Conservation (phyloP, 306 rosid species). For the barrel medic (Medicago truncatula) region MtrunA17r5.0-ANR NC_053043.1:5874501-5875000, state of each 20-base stretch:
- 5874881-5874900: too few species aligned
- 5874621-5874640: not conserved
- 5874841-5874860: not conserved
- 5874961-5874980: not conserved
- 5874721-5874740: too few species aligned
- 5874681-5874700: not conserved
- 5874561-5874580: not conserved
- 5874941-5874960: too few species aligned
- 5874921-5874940: too few species aligned
- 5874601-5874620: not conserved
- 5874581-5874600: not conserved
- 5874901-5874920: too few species aligned
- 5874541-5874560: not conserved
- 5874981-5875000: slow-evolving; percentile 39
- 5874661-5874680: too few species aligned
- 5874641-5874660: too few species aligned
- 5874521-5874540: not conserved
- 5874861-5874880: too few species aligned
- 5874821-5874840: not conserved
- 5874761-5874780: not conserved
- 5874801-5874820: too few species aligned
- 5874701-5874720: not conserved
- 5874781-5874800: too few species aligned
- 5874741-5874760: too few species aligned
- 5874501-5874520: slow-evolving; percentile 66